phyloP scores from a whole-genome alignment of 2,329 filamentous ascomycete genomes.

The Hymenoscyphus salicellus region DNA sequence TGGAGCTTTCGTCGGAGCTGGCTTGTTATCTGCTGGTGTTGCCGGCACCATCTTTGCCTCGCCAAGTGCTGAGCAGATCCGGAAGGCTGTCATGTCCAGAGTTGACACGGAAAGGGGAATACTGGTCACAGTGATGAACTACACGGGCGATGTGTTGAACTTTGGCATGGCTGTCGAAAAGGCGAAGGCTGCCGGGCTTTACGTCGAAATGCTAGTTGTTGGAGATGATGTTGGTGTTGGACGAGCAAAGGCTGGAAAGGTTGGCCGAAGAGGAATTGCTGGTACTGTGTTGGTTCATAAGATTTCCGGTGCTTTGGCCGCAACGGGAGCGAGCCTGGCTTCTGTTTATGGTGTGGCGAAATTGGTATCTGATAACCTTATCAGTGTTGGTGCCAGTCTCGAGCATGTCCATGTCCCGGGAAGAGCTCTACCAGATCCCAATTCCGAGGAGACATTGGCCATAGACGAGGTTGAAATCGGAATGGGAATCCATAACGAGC shows the following conservation, averaged over 20 bases:
- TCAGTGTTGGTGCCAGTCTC: conserved; percentile 81
- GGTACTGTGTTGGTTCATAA: conserved; percentile 91
- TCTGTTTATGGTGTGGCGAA: conserved; percentile 72
- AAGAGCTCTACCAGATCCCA: conserved; percentile 52
- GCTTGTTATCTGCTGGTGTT: conserved; percentile 76
- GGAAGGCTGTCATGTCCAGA: conserved; percentile 68
- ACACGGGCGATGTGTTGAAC: conserved; percentile 85
- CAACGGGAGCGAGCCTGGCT: conserved; percentile 62
- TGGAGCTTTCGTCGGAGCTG: conserved; percentile 77
- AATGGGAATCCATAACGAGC: conserved; percentile 71
- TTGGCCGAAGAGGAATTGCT: conserved; percentile 84
- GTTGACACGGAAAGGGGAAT: conserved; percentile 73
- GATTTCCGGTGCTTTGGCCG: conserved; percentile 79
- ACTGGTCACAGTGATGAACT: conserved; percentile 92
- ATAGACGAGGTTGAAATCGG: conserved; percentile 60
- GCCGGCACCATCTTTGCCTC: conserved; percentile 86
- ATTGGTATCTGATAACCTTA: conserved; percentile 69
- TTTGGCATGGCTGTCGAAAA: conserved; percentile 94
- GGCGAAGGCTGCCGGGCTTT: conserved; percentile 72
- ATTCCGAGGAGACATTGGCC: conserved; percentile 55
- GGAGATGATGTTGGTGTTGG: conserved; percentile 92
- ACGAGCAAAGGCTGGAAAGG: conserved; percentile 77
- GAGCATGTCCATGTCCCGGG: conserved; percentile 94
- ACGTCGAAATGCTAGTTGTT: conserved; percentile 86
- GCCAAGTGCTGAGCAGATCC: conserved; percentile 78